Conservation (phyloP, 2,329 filamentous ascomycete species). For the Aspergillus viridinutans region DNA sequence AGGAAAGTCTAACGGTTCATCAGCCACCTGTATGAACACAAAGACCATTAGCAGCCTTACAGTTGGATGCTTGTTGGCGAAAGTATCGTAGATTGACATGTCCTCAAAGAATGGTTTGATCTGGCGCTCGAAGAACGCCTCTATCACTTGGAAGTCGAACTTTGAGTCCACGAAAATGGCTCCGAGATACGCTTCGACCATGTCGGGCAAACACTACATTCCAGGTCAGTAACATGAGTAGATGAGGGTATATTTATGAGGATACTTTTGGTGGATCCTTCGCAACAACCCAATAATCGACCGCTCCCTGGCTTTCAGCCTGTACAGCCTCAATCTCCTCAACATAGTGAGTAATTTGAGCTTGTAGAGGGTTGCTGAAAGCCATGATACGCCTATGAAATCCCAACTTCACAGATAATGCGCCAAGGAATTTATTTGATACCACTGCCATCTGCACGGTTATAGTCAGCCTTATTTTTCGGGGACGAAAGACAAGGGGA, state of each 20-base stretch:
- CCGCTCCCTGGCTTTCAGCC: conserved; percentile 26
- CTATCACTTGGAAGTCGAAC: conserved; percentile 71
- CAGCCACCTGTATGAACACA: conserved; percentile 1
- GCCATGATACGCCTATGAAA: conserved; percentile 69
- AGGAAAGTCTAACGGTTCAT: conserved; percentile 55
- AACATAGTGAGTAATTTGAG: conserved; percentile 49
- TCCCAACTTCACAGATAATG: conserved; percentile 70
- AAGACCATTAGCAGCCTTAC: conserved; percentile 25
- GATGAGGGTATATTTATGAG: neutral
- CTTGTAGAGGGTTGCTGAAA: conserved; percentile 34
- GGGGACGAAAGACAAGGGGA: neutral
- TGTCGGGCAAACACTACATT: conserved; percentile 66
- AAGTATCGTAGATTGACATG: conserved; percentile 82
- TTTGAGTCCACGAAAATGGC: conserved; percentile 86
- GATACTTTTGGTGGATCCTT: conserved; percentile 42
- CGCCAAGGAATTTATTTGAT: conserved; percentile 88
- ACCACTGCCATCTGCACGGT: conserved; percentile 81
- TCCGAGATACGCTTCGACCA: conserved; percentile 83
- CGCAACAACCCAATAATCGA: conserved; percentile 42
- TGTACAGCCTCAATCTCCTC: conserved; percentile 34
- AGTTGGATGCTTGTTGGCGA: conserved; percentile 79
- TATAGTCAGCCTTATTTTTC: conserved; percentile 6
- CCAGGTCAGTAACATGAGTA: neutral
- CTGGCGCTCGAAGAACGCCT: conserved; percentile 70
- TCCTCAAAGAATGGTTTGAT: conserved; percentile 76